These are phyloP conservation scores for Casuarina glauca DNA, from an alignment of 306 rosid species.

Conservation along the genomic window DNA sequence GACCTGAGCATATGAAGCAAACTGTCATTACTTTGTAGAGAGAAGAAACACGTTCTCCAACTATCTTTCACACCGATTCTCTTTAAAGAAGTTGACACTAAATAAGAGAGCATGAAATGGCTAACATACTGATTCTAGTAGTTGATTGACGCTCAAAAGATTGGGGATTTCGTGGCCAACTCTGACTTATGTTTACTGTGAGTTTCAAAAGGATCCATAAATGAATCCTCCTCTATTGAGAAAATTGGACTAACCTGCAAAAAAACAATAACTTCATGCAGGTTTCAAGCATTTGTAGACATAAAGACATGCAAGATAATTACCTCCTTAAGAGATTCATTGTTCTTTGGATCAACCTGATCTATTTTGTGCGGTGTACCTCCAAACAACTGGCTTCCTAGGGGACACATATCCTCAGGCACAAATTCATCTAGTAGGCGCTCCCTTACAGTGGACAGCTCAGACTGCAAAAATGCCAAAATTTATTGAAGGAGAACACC, in stretches of 20 bases:
- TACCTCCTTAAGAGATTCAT: constrained; percentile 32
- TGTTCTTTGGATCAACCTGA: constrained; percentile 37
- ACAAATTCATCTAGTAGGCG: constrained; percentile 63
- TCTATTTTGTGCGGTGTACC: constrained; percentile 37
- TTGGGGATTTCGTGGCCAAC: constrained; percentile 42
- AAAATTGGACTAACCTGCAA: constrained; percentile 50
- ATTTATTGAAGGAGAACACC: background rate
- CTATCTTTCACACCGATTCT: background rate
- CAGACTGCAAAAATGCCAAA: constrained; percentile 25
- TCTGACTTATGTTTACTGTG: constrained; percentile 43
- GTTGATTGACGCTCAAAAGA: constrained; percentile 75
- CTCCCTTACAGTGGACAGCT: constrained; percentile 51
- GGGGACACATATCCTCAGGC: constrained; percentile 63
- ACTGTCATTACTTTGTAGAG: constrained; percentile 4
- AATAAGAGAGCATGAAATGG: constrained; percentile 27
- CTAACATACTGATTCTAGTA: constrained; percentile 81
- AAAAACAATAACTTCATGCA: constrained; percentile 16
- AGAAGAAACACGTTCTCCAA: constrained; percentile 9
- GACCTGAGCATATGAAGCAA: constrained; percentile 45
- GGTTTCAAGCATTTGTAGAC: constrained; percentile 23
- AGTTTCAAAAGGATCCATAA: constrained; percentile 54
- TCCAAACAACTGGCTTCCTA: constrained; percentile 54
- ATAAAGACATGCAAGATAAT: constrained; percentile 9
- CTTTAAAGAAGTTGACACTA: constrained; percentile 3
- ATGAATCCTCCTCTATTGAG: constrained; percentile 58